These are phyloP conservation scores for Plasmodium gallinaceum DNA, from an alignment of 169 alveolate genomes.

Conservation along the genomic window DNA sequence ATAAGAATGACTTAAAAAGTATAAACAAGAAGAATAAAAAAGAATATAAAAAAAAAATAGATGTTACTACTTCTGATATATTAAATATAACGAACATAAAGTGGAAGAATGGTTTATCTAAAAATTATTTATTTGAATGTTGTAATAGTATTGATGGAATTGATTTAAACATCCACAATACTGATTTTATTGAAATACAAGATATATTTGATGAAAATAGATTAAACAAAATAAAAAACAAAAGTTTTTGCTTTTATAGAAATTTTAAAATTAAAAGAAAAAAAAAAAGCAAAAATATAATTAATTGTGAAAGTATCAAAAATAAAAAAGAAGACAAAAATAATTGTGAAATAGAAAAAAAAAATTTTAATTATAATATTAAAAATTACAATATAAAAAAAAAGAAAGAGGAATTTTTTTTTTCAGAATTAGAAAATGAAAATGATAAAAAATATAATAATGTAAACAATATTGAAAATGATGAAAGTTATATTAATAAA, in stretches of 20 bases:
- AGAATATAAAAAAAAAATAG: not conserved
- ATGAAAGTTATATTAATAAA: not conserved
- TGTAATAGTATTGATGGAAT: constrained; percentile 13
- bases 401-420: too few relatives aligned
- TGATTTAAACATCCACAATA: constrained; percentile 53
- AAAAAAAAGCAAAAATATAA: not conserved
- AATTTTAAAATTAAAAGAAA: constrained; percentile 20
- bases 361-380: not conserved
- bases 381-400: too few relatives aligned
- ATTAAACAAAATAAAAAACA: constrained; percentile 31
- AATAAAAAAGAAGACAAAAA: not conserved
- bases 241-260: constrained; percentile 65
- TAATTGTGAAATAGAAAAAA: not conserved
- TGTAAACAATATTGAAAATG: not conserved
- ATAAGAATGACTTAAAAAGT: not conserved
- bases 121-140: constrained; percentile 17
- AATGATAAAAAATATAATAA: not conserved
- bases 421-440: too few relatives aligned
- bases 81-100: not conserved
- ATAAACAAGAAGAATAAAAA: not conserved
- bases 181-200: constrained; percentile 50
- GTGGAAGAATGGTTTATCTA: not conserved
- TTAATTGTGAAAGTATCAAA: not conserved
- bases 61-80: not conserved
- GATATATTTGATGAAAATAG: constrained; percentile 62